Conservation (phyloP, 352 stramenopile species). For the Plasmopara viticola region DNA sequence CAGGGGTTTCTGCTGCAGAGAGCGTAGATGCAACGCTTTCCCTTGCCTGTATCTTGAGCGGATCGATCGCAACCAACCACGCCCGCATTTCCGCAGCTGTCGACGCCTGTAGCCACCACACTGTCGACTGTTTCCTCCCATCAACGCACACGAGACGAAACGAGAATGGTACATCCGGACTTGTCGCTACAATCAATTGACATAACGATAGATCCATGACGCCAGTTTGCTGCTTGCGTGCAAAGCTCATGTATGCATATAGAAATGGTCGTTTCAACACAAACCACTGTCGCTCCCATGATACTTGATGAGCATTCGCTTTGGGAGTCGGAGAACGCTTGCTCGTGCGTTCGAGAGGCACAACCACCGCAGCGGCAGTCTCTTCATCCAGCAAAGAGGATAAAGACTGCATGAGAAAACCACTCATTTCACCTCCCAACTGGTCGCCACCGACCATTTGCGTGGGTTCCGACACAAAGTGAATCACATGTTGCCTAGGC, state of each 20-base stretch:
- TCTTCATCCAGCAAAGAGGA: slow-evolving; percentile 42
- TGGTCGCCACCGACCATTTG: slow-evolving; percentile 28
- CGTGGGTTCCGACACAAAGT: slow-evolving; percentile 59
- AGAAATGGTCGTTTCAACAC: slow-evolving; percentile 75
- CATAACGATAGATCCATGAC: slow-evolving; percentile 68
- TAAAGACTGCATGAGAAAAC: slow-evolving; percentile 68
- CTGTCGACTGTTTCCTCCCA: slow-evolving; percentile 43
- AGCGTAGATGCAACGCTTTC: slow-evolving; percentile 15
- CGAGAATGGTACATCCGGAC: slow-evolving; percentile 41
- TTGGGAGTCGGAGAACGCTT: slow-evolving; percentile 13
- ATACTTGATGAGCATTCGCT: slow-evolving; percentile 4
- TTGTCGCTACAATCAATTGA: slow-evolving; percentile 41
- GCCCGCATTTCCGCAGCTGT: slow-evolving; percentile 54
- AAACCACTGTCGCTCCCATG: slow-evolving; percentile 75
- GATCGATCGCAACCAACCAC: slow-evolving; percentile 68
- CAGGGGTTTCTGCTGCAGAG: slow-evolving; percentile 15
- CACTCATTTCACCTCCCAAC: slow-evolving; percentile 49
- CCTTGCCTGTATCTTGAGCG: slow-evolving; percentile 52
- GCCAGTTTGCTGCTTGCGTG: slow-evolving; percentile 53
- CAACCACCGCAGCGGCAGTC: slow-evolving; percentile 29
- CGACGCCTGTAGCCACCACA: slow-evolving; percentile 75
- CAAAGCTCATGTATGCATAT: slow-evolving; percentile 68
- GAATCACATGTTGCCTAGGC: slow-evolving; percentile 17
- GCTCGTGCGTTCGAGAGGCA: slow-evolving; percentile 13
- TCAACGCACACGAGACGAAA: slow-evolving; percentile 62